A percentile compares a stretch with the other conserved stretches of the same genome.
Evolutionary conservation across 495 filamentous ascomycete species (phyloP).

Genomic region (Penicillium flavigenum): DNA sequence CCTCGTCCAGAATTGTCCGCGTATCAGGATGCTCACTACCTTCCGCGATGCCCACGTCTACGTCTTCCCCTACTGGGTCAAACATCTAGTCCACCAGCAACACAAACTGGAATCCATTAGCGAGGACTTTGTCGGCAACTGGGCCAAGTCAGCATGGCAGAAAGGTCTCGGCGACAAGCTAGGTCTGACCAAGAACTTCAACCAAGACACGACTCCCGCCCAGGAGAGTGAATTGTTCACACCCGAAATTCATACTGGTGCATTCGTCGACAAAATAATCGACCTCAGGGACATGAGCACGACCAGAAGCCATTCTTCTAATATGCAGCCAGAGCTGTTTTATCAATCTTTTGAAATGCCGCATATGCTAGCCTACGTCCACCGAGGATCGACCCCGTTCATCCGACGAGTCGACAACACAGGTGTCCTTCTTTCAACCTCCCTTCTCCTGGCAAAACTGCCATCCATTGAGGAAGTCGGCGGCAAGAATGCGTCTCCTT

Average conservation of each 20-base stretch:
- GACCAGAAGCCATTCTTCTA: constrained; percentile 38
- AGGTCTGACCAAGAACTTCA: constrained; percentile 63
- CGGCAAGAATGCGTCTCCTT: constrained; percentile 57
- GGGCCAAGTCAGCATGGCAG: constrained; percentile 93
- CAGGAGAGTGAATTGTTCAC: constrained; percentile 15
- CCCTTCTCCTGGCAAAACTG: constrained; percentile 79
- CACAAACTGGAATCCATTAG: constrained; percentile 77
- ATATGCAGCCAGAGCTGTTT: constrained; percentile 33
- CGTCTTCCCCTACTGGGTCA: constrained; percentile 86
- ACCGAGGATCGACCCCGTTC: constrained; percentile 55
- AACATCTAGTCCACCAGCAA: constrained; percentile 72
- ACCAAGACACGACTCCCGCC: constrained; percentile 20
- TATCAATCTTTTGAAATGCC: constrained; percentile 42
- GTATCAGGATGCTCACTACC: constrained; percentile 69
- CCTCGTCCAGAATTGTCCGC: constrained; percentile 66
- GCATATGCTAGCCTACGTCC: constrained; percentile 75
- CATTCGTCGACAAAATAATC: constrained; percentile 54
- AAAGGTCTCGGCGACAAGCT: constrained; percentile 74
- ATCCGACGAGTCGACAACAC: constrained; percentile 86
- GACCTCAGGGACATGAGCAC: constrained; percentile 61
- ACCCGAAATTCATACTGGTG: constrained; percentile 40
- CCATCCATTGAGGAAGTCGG: constrained; percentile 65
- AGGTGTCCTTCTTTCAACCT: constrained; percentile 72
- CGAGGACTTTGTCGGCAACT: constrained; percentile 90
- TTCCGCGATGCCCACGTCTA: constrained; percentile 91